Conservation (phyloP, 164 flowering plant species). For the Vitis rotundifolia region DNA sequence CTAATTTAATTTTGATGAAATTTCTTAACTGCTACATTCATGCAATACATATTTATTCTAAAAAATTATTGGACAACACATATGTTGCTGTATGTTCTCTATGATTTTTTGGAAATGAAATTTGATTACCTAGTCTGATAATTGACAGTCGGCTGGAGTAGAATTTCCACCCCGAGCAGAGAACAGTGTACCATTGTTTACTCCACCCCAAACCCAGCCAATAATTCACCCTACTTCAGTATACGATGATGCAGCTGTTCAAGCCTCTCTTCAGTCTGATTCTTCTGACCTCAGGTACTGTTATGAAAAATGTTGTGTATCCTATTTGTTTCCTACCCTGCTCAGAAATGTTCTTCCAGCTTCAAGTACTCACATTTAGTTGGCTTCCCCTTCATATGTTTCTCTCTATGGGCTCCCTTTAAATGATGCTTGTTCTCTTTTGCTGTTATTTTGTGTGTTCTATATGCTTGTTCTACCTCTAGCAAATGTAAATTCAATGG, state of each 20-base stretch:
- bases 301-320: neutral
- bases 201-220: constrained; percentile 93
- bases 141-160: constrained; percentile 55
- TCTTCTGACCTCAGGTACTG: constrained; percentile 80
- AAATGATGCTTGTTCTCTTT: neutral
- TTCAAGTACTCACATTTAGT: no score
- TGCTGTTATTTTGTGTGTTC: neutral
- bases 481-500: no score
- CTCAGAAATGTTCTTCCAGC: neutral
- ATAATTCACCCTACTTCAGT: constrained; percentile 39
- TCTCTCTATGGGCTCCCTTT: neutral
- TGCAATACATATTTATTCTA: no score
- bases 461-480: neutral
- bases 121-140: neutral
- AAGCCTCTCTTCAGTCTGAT: constrained; percentile 75
- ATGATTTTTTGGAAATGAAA: no score
- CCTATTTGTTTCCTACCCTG: neutral
- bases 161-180: constrained; percentile 66
- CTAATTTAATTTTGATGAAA: no score
- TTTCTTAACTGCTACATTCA: no score
- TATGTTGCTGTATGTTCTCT: no score
- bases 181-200: constrained; percentile 73
- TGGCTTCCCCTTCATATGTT: no score
- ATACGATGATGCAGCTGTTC: constrained; percentile 62
- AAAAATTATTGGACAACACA: no score